phyloP scores from a whole-genome alignment of 768 basidiomycete genomes.

The Zangia roseola region DNA sequence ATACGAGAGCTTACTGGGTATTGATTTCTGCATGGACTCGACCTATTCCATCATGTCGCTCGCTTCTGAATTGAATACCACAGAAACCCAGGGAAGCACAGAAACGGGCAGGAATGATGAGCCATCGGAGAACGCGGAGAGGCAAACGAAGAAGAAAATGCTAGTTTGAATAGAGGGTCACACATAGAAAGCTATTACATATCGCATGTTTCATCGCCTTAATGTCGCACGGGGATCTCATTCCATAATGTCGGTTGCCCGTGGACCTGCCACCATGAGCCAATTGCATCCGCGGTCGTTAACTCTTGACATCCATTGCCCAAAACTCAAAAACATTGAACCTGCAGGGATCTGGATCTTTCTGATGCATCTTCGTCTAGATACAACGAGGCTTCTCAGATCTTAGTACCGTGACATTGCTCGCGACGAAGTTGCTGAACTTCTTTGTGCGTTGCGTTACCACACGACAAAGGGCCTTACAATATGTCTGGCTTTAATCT shows the following conservation, averaged over 20 bases:
- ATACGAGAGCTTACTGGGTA: conserved; percentile 68
- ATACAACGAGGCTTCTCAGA: conserved; percentile 17
- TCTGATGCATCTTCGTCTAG: conserved; percentile 15
- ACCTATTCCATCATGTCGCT: conserved; percentile 23
- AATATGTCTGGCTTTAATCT: conserved; percentile 23
- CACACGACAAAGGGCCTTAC: conserved; percentile 29
- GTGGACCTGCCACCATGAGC: conserved; percentile 12
- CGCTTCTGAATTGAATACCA: conserved; percentile 33
- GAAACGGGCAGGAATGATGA: conserved; percentile 31
- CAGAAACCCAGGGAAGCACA: conserved; percentile 19
- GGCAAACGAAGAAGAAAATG: conserved; percentile 49
- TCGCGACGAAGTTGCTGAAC: conserved; percentile 17
- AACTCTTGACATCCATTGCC: conserved; percentile 1
- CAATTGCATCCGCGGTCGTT: conserved; percentile 16
- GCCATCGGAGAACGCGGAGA: conserved; percentile 41
- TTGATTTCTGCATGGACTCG: conserved; percentile 59
- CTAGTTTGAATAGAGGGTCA: conserved; percentile 37
- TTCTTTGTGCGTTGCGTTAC: conserved; percentile 27
- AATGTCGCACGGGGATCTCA: conserved; percentile 17
- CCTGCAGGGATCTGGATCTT: conserved; percentile 29
- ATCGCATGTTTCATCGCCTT: conserved; percentile 15
- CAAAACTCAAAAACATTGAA: conserved; percentile 22
- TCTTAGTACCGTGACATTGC: conserved; percentile 11
- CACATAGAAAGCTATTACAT: conserved; percentile 32
- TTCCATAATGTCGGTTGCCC: conserved; percentile 9